Base-by-base conservation (phyloP, 768 basidiomycete species). In the Scleroderma citrinum region DNA sequence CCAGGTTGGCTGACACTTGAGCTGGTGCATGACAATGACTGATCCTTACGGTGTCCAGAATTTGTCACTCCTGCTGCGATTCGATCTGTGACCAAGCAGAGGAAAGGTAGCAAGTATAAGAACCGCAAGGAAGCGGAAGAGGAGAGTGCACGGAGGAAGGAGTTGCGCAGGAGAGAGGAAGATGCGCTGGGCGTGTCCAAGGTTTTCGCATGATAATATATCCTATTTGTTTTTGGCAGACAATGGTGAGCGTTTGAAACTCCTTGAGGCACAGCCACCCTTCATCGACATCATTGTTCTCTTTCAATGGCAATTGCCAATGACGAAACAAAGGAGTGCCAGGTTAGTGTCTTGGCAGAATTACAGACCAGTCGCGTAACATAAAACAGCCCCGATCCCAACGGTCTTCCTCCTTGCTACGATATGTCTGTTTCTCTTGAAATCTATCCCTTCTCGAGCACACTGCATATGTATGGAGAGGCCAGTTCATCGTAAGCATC, bases 41-140 rank as follows among this genome's bases (percentile, higher is more conserved):
- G 45, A 35, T n/a, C 49, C 26, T 36, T 29, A 34, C 16, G 13
- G 4, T 24, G 36, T 30, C 38, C 65, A 94, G 96, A 96, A 76
- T 99, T 96, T 61, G 74, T 98, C 40, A 86, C 92, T 1, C 95
- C 96, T 5, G 78, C 92, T 11, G 82, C 85, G 8, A 76, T 87
- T 19, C 82, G 92, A 46, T 84, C 84, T 14, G 72, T 80, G 0
- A 62, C 78, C 48, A 83, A 82, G 63, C 76, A 82, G 55, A 82
- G 79, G 57, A 81, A 85, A 64, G 93, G 92, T 1, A 73, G 77
- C 50, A 92, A 82, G 68, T 98, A 97, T 69, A 80, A 79, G 47
- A 73, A 76, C 34, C 77, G 95, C 51, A 94, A 96, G 70, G 78
- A 87, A 40, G 85, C 83, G 12, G 76, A 93, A 63, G 70, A 73